phyloP scores from a whole-genome alignment of 352 stramenopile species.

The Halophytophthora polymorphica region DNA sequence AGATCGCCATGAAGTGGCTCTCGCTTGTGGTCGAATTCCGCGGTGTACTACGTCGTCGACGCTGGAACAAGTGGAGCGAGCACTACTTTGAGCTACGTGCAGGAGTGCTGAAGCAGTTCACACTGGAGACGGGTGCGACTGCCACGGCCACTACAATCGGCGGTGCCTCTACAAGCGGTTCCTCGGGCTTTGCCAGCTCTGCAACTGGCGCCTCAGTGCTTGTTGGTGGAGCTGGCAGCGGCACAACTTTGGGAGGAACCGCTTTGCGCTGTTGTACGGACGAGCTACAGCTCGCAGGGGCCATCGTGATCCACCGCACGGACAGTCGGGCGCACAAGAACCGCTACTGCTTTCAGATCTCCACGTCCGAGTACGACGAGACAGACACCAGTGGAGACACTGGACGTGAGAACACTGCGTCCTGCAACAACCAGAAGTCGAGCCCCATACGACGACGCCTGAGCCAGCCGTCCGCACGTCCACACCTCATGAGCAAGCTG shows the following conservation, averaged over 20 bases:
- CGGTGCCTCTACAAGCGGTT: constrained; percentile 15
- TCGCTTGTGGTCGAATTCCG: constrained; percentile 65
- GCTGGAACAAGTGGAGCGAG: constrained; percentile 77
- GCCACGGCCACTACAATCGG: constrained; percentile 2
- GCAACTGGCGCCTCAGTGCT: constrained; percentile 6
- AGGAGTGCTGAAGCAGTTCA: constrained; percentile 77
- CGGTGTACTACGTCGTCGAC: constrained; percentile 64
- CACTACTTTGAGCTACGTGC: constrained; percentile 79
- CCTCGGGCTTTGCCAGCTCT: constrained; percentile 12
- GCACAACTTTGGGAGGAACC: neutral
- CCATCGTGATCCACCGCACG: constrained; percentile 77
- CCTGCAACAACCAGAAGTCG: constrained; percentile 14
- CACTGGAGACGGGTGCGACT: constrained; percentile 36
- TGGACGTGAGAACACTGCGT: constrained; percentile 3
- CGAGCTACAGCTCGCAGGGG: constrained; percentile 64
- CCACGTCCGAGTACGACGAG: constrained; percentile 48
- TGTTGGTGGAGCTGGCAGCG: constrained; percentile 3
- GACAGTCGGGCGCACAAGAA: constrained; percentile 70
- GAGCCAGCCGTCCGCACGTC: constrained; percentile 17
- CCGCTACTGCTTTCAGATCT: constrained; percentile 81
- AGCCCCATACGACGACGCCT: constrained; percentile 16
- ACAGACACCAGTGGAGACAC: constrained; percentile 8
- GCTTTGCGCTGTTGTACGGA: constrained; percentile 43
- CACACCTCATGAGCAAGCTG: constrained; percentile 40
- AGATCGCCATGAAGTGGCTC: constrained; percentile 67